A percentile compares a stretch with the other conserved stretches of the same genome.
Conservation (phyloP, 257 asterid genomes). For the Solanum chaucha region DNA sequence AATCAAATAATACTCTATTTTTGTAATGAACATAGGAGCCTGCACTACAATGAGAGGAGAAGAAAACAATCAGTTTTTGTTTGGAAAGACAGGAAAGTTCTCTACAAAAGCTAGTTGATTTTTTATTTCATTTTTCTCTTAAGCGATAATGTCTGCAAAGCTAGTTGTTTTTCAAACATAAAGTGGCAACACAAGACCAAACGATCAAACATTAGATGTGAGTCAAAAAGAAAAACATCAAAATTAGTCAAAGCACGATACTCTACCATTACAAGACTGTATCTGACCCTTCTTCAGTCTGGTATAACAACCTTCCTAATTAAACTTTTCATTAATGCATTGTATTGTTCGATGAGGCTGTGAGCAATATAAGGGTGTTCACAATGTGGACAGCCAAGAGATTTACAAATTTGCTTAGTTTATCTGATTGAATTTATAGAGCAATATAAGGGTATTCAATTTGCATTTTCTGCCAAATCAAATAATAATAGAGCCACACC, state of each 20-base stretch:
- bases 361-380: not conserved
- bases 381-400: not conserved
- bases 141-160: not conserved
- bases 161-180: not conserved
- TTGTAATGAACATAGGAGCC: not conserved
- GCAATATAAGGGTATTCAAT: not conserved
- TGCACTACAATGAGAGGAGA: not conserved
- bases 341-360: not conserved
- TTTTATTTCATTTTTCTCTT: not conserved
- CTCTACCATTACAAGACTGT: not conserved
- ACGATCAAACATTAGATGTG: not conserved
- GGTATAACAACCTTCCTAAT: not conserved
- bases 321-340: not conserved
- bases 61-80: not conserved
- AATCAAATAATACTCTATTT: not conserved
- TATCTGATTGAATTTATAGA: not conserved
- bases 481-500: not conserved
- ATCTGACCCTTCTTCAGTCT: not conserved
- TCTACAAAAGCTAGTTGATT: not conserved
- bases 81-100: not conserved
- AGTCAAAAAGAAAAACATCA: not conserved
- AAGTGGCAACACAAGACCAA: not conserved
- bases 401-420: not conserved
- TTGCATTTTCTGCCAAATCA: not conserved
- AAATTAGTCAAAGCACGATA: not conserved